Evolutionary conservation across 129 eudicot genomes (phyloP), one percentile per base, ranked within the genome.

Genomic region (Pulicaria dysenterica): DNA sequence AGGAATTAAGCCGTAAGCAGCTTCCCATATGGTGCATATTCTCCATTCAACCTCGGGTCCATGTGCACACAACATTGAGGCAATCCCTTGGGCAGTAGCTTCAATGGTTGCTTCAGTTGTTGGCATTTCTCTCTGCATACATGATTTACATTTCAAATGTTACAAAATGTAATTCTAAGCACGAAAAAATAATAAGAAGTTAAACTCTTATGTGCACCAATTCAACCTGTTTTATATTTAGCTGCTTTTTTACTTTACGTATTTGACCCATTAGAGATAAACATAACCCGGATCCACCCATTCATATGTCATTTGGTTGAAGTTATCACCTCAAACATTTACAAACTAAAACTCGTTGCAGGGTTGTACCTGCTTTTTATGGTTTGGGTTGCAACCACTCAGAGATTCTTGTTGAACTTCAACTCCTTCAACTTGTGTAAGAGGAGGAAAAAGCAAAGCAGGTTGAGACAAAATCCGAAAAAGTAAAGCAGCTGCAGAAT

Each of bases 31-130:
- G 65, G 98, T 94, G 78, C 98, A 94, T 70, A 94, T 94, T 79
- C 98, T 90, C 98, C 98, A 94, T 73, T 94, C 98, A 9, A 94
- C 98, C 73, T 94, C 98, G 0, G 98, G 96, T 57, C 96, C 98
- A 46, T 94, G 98, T 49, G 96, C 92, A 81, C 96, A 94, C 68
- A 94, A 96, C 93, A 94, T 79, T 15, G 96, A 94, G 47, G 98
- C 98, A 67, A 94, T 94, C 70, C 95, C 98, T 73, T 90, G 96
- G 31, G 98, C 98, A 69, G 98, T 94, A 8, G 98, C 98, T 75
- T 94, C 96, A 36, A 86, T 88, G 38, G 98, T 87, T 64, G 93
- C 98, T 84, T 94, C 96, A 34, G 82, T 85, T 19, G 93, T 81
- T 42, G 98, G 86, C 70, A 83, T 80, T 84, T 94, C 98, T 65